Conservation (phyloP, 768 basidiomycete genomes). For the Calocybe cyanea region DNA sequence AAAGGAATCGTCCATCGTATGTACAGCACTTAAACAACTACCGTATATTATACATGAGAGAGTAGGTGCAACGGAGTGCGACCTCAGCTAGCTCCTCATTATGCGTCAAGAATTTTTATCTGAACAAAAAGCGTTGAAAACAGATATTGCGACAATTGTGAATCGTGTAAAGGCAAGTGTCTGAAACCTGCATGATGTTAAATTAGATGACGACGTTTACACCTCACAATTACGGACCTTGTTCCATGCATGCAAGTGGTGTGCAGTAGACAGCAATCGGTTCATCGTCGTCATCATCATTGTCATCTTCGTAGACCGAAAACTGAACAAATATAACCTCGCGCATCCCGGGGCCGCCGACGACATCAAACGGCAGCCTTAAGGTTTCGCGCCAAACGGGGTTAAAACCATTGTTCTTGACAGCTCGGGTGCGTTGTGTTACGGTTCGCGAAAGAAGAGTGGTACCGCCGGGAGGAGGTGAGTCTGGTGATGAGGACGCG, state of each 20-base stretch:
- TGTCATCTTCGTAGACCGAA: conserved; percentile 63
- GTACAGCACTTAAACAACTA: too few species aligned
- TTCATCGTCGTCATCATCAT: conserved; percentile 51
- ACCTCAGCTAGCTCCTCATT: too few species aligned
- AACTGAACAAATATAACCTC: conserved; percentile 86
- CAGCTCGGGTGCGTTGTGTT: conserved; percentile 53
- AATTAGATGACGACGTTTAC: neutral
- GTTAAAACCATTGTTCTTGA: conserved; percentile 91
- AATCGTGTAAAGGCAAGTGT: conserved; percentile 86
- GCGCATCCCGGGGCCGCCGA: conserved; percentile 69
- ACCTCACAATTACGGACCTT: conserved; percentile 43
- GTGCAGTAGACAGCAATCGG: conserved; percentile 73
- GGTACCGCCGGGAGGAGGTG: conserved; percentile 10
- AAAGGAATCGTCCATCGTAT: too few species aligned
- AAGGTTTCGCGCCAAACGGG: conserved; percentile 80
- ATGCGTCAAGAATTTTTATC: conserved; percentile 40
- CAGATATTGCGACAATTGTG: conserved; percentile 80
- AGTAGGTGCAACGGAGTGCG: too few species aligned
- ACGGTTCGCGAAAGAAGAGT: conserved; percentile 39
- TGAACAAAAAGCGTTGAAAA: conserved; percentile 92
- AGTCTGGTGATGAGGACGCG: conserved; percentile 18
- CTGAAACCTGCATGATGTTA: conserved; percentile 62
- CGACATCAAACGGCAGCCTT: conserved; percentile 68
- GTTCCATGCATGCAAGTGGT: conserved; percentile 65
- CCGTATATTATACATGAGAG: too few species aligned